Evolutionary conservation across 1,284 basidiomycete genomes (phyloP).

Genomic region (Blastosporella zonata): DNA sequence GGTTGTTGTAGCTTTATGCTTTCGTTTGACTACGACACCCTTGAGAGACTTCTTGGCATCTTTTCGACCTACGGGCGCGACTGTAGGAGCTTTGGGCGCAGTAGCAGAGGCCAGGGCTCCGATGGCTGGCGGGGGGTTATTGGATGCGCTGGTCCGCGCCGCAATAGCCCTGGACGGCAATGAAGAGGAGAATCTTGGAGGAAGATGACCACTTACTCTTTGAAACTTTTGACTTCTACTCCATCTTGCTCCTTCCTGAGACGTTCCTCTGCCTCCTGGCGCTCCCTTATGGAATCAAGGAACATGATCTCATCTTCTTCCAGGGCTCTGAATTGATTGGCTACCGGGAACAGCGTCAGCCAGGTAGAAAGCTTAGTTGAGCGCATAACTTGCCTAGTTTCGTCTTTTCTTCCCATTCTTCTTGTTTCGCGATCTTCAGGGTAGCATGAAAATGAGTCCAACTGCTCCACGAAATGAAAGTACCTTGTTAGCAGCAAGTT

Average conservation of each 20-base stretch:
- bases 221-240: conserved; percentile 78
- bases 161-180: conserved; percentile 62
- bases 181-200: conserved; percentile 13
- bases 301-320: conserved; percentile 91
- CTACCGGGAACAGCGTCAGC: conserved; percentile 33
- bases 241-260: conserved; percentile 72
- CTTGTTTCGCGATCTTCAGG: conserved; percentile 77
- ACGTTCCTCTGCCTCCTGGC: conserved; percentile 73
- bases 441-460: conserved; percentile 21
- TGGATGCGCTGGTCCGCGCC: conserved; percentile 57
- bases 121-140: conserved; percentile 42
- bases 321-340: conserved; percentile 88
- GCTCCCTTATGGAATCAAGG: conserved; percentile 77
- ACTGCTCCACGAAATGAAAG: conserved; percentile 22
- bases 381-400: conserved; percentile 61
- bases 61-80: conserved; percentile 38
- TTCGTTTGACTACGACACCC: conserved; percentile 79
- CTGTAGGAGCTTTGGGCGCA: conserved; percentile 21
- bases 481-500: conserved; percentile 81
- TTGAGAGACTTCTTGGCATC: conserved; percentile 63
- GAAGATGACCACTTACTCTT: conserved; percentile 51
- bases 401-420: conserved; percentile 92
- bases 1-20: conserved; percentile 41
- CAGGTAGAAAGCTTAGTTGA: background rate
- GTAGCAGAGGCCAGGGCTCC: conserved; percentile 27